Evolutionary conservation across 2,329 filamentous ascomycete genomes (phyloP).

Genomic region (Lachnellula occidentalis): DNA sequence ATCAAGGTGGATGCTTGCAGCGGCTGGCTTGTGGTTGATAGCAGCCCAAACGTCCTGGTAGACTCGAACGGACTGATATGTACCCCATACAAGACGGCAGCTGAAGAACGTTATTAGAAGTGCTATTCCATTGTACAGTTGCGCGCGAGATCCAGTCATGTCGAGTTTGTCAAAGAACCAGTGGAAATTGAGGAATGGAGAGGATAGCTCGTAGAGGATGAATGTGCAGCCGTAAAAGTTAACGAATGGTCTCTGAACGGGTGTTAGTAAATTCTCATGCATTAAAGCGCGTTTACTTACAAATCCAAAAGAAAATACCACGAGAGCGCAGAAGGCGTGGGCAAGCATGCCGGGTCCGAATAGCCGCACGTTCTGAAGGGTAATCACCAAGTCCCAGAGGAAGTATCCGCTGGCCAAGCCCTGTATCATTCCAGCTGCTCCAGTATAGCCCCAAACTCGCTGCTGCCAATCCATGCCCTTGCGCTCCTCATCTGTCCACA

Average conservation of each 20-base stretch:
- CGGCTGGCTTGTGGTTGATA: slow-evolving; percentile 40
- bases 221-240: slow-evolving; percentile 79
- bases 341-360: slow-evolving; percentile 58
- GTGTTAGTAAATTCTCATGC: slow-evolving; percentile 8
- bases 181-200: slow-evolving; percentile 81
- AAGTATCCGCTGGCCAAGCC: slow-evolving; percentile 77
- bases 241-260: slow-evolving; percentile 66
- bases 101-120: slow-evolving; percentile 71
- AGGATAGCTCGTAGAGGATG: slow-evolving; percentile 82
- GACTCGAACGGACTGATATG: slow-evolving; percentile 63
- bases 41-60: slow-evolving; percentile 64
- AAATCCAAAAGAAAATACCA: slow-evolving; percentile 73
- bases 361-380: slow-evolving; percentile 59
- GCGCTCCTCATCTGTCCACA: slow-evolving; percentile 63
- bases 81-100: slow-evolving; percentile 73
- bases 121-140: slow-evolving; percentile 71
- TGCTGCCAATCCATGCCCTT: slow-evolving; percentile 59
- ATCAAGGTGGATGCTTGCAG: slow-evolving; percentile 31
- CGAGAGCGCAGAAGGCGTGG: slow-evolving; percentile 68
- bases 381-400: slow-evolving; percentile 73
- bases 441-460: slow-evolving; percentile 73
- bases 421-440: slow-evolving; percentile 66
- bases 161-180: slow-evolving; percentile 88
- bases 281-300: slow-evolving; percentile 45
- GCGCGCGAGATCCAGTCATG: slow-evolving; percentile 67